phyloP scores from a whole-genome alignment of 768 basidiomycete genomes.

The Cyathus striatus region DNA sequence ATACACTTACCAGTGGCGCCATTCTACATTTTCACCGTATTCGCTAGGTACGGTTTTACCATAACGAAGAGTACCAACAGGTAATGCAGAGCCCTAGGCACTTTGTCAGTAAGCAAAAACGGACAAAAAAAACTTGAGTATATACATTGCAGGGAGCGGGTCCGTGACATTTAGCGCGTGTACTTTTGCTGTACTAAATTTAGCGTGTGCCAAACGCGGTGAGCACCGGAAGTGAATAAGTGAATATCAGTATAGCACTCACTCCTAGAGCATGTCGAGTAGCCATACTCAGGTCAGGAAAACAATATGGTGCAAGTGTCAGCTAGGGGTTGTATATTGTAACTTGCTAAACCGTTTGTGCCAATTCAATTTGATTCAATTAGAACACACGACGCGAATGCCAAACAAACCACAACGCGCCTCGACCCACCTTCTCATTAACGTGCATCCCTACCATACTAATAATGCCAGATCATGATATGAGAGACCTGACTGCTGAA shows the following conservation, averaged over 20 bases:
- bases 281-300: no score
- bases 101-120: not conserved
- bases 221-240: not conserved
- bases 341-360: no score
- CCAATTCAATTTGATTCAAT: no score
- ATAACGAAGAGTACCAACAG: slow-evolving; percentile 60
- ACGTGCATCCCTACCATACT: not conserved
- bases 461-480: no score
- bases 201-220: not conserved
- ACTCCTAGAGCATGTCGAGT: slow-evolving; percentile 13
- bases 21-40: slow-evolving; percentile 62
- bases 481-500: no score
- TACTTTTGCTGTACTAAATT: slow-evolving; percentile 65
- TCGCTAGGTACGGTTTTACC: slow-evolving; percentile 40
- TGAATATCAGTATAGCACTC: not conserved
- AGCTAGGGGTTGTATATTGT: no score
- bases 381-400: no score
- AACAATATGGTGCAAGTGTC: no score
- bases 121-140: slow-evolving; percentile 3
- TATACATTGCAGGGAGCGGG: slow-evolving; percentile 52
- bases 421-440: slow-evolving; percentile 2
- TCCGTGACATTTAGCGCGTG: slow-evolving; percentile 65
- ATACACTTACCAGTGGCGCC: slow-evolving; percentile 66
- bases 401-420: slow-evolving; percentile 34
- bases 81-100: slow-evolving; percentile 35